These are phyloP conservation scores for Protomyces inouyei DNA, from an alignment of 1,139 yeast species.

Conservation along the genomic window DNA sequence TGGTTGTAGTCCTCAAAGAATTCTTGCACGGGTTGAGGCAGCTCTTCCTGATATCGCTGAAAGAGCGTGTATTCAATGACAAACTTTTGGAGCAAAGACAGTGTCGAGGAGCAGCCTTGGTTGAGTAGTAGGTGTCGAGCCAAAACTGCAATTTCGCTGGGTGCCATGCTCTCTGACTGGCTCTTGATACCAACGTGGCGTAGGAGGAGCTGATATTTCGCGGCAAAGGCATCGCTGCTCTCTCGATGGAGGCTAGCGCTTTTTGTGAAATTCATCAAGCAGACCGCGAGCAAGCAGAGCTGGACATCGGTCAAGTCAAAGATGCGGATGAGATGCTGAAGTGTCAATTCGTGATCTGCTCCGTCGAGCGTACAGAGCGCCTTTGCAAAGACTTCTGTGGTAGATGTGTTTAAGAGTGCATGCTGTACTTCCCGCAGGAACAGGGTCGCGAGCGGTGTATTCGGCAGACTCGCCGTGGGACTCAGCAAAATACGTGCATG, in stretches of 20 bases:
- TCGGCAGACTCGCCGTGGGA: background rate
- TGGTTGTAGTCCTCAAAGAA: slow-evolving; percentile 16
- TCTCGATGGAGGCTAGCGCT: background rate
- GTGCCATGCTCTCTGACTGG: background rate
- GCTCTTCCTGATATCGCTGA: slow-evolving; percentile 4
- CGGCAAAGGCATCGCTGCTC: background rate
- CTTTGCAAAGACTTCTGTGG: background rate
- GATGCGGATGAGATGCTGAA: background rate
- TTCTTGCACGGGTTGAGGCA: slow-evolving; percentile 3
- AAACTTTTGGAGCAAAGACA: slow-evolving; percentile 7
- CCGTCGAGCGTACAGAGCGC: background rate
- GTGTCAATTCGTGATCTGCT: background rate
- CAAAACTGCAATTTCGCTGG: slow-evolving; percentile 3
- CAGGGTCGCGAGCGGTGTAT: background rate
- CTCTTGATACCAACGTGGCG: slow-evolving; percentile 4
- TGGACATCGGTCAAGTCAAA: slow-evolving; percentile 1
- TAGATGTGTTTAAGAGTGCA: background rate
- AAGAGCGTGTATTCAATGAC: slow-evolving; percentile 18
- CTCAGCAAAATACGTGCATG: background rate
- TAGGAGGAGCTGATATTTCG: slow-evolving; percentile 7
- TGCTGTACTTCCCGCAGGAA: background rate
- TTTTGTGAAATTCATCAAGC: background rate
- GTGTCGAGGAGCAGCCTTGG: background rate
- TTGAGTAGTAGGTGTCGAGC: slow-evolving; percentile 9
- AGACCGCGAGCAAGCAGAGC: slow-evolving; percentile 2